Percentiles rank a stretch among this genome's conserved stretches.
These are phyloP conservation scores for Pichia sp. DNA, from an alignment of 1,139 yeast species.

Conservation along the genomic window DNA sequence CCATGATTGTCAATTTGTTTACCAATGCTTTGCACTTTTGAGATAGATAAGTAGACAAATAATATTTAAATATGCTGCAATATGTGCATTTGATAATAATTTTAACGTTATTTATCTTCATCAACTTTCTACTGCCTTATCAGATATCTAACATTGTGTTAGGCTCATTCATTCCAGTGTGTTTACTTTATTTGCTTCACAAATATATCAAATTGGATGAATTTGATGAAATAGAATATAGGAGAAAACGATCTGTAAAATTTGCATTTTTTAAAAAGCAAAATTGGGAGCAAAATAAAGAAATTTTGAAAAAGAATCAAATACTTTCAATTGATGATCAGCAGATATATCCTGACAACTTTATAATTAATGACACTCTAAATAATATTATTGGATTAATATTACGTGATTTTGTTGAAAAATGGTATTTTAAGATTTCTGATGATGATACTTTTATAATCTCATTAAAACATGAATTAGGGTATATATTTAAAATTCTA, in stretches of 20 bases:
- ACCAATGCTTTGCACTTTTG: too few species aligned
- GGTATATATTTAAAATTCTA: slow-evolving; percentile 37
- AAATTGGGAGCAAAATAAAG: slow-evolving; percentile 4
- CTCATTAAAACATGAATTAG: slow-evolving; percentile 45
- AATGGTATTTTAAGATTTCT: slow-evolving; percentile 62
- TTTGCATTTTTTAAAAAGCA: slow-evolving; percentile 2
- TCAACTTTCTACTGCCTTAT: slow-evolving; percentile 4
- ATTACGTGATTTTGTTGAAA: slow-evolving; percentile 51
- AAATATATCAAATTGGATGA: background rate
- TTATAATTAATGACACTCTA: slow-evolving; percentile 47
- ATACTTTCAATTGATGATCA: slow-evolving; percentile 3
- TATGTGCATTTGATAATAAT: background rate
- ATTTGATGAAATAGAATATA: slow-evolving; percentile 2
- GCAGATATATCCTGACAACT: slow-evolving; percentile 45
- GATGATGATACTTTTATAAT: slow-evolving; percentile 45
- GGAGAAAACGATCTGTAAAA: background rate
- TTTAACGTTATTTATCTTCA: slow-evolving; percentile 5
- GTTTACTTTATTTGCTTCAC: background rate
- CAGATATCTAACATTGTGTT: slow-evolving; percentile 5
- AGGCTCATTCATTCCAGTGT: slow-evolving; percentile 6
- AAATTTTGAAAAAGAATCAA: background rate
- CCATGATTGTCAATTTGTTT: too few species aligned
- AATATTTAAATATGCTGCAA: too few species aligned
- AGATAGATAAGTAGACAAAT: too few species aligned
- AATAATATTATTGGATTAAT: slow-evolving; percentile 48